These are phyloP conservation scores for Somion occarium DNA, from an alignment of 1,284 basidiomycete species.

Conservation along the genomic window DNA sequence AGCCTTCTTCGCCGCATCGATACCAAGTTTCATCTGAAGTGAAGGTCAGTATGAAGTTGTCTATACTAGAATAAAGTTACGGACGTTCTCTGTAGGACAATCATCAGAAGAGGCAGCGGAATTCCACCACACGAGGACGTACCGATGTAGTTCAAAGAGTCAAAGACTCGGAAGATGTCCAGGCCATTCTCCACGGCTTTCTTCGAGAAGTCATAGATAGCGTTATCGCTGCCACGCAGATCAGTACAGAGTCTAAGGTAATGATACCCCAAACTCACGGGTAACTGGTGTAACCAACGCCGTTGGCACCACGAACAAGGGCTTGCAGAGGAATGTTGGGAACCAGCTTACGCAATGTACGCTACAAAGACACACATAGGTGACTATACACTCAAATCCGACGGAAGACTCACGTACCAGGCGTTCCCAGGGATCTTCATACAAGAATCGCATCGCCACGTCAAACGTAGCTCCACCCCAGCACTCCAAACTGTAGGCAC, in stretches of 20 bases:
- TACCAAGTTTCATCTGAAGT: constrained; percentile 85
- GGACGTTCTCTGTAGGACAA: constrained; percentile 54
- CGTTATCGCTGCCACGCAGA: constrained; percentile 74
- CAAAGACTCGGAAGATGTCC: constrained; percentile 99
- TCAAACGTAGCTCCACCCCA: constrained; percentile 99
- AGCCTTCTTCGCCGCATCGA: constrained; percentile 99
- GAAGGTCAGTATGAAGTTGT: neutral
- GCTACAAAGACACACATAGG: constrained; percentile 36
- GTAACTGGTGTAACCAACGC: constrained; percentile 98
- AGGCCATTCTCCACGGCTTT: constrained; percentile 98
- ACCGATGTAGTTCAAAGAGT: constrained; percentile 98
- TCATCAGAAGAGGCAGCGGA: neutral
- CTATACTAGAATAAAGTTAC: neutral
- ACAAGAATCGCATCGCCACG: constrained; percentile 99
- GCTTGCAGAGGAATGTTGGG: constrained; percentile 99
- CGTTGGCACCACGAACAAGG: constrained; percentile 97
- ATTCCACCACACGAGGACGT: constrained; percentile 24
- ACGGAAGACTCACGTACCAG: constrained; percentile 49
- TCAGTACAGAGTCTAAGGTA: neutral
- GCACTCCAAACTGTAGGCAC: constrained; percentile 97
- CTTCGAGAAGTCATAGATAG: constrained; percentile 98
- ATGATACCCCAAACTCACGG: constrained; percentile 54
- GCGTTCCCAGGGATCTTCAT: constrained; percentile 99
- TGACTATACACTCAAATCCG: neutral
- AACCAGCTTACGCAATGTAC: constrained; percentile 91